Evolutionary conservation across 1,284 basidiomycete genomes (phyloP), one percentile per base, ranked within the genome.

Genomic region (Ustanciosporium gigantosporum): DNA sequence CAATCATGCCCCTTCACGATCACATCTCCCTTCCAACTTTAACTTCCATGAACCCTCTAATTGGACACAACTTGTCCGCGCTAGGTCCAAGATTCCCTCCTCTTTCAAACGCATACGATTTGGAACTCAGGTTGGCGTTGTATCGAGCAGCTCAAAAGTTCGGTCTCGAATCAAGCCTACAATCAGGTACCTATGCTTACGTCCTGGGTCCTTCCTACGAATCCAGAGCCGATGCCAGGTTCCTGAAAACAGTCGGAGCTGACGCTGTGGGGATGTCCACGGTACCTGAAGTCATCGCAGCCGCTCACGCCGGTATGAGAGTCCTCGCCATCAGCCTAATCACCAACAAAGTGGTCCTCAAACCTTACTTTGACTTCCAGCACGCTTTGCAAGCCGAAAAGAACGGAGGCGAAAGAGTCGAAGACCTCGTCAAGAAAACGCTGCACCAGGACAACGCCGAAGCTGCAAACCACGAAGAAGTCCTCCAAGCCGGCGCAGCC

Each of bases 221-320:
- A 79, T 88, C 87, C 0, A 84, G 69, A 5, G 66, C 66, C 15
- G 70, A 73, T 24, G 67, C 61, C 7, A 29, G 36, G 3, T 68
- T 70, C 36, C 39, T 73, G 5, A 51, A 56, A 7, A 31, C 24
- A 9, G 53, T 55, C 6, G 70, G 70, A 11, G 70, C 67, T 15
- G 88, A 90, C 68, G 87, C 90, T 7, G 89, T 91, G 2, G 89
- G 89, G 3, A 91, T 91, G 89, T 89, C 87, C 64, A 91, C 90
- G 0, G 84, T 91, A n/a, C 89, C 89, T 0, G 89, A 91, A 79
- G 88, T 91, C n/a, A 80, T 91, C 16, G 87, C 85, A 0, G 90
- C 88, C 17, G 81, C 84, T 40, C 86, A 90, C 69, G 86, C 49
- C 2, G 71, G 86, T 0, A 57, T 91, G 55, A 82, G 88, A 42